Evolutionary conservation across 129 eudicot species (phyloP).

Genomic region (Artemisia tridentata): DNA sequence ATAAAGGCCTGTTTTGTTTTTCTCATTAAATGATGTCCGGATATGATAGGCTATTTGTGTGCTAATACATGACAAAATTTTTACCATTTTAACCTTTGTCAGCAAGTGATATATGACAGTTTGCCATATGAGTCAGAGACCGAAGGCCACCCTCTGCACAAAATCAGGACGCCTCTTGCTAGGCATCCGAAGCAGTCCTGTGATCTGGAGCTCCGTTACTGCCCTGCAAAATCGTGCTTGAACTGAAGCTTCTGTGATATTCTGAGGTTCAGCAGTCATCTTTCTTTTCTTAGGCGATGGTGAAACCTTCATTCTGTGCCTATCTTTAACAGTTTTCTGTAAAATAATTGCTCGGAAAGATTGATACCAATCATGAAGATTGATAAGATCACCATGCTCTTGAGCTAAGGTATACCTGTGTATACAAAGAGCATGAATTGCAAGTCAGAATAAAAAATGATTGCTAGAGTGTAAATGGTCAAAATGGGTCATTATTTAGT

Average conservation of each 20-base stretch:
- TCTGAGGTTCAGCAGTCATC: too few relatives aligned
- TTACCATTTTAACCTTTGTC: not conserved
- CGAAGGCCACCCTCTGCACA: constrained; percentile 93
- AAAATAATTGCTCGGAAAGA: constrained; percentile 59
- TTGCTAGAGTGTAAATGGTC: not conserved
- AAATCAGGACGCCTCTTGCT: constrained; percentile 92
- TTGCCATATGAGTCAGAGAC: constrained; percentile 35
- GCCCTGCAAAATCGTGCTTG: constrained; percentile 96
- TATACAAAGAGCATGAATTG: not conserved
- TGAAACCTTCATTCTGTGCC: constrained; percentile 48
- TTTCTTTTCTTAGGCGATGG: constrained; percentile 10
- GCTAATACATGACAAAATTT: too few relatives aligned
- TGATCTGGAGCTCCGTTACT: constrained; percentile 79
- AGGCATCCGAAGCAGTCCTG: constrained; percentile 89
- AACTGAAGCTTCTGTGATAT: constrained; percentile 50
- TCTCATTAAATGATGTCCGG: too few relatives aligned
- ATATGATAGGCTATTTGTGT: too few relatives aligned
- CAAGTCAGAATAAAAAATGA: not conserved
- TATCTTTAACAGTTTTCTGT: constrained; percentile 29
- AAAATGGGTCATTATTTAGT: not conserved
- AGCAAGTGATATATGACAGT: not conserved
- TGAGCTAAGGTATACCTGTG: constrained; percentile 82
- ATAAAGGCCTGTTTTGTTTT: too few relatives aligned
- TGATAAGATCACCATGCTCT: constrained; percentile 92
- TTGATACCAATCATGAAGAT: constrained; percentile 87